phyloP scores from a whole-genome alignment of 2,329 filamentous ascomycete genomes.

The Fusarium luffae region DNA sequence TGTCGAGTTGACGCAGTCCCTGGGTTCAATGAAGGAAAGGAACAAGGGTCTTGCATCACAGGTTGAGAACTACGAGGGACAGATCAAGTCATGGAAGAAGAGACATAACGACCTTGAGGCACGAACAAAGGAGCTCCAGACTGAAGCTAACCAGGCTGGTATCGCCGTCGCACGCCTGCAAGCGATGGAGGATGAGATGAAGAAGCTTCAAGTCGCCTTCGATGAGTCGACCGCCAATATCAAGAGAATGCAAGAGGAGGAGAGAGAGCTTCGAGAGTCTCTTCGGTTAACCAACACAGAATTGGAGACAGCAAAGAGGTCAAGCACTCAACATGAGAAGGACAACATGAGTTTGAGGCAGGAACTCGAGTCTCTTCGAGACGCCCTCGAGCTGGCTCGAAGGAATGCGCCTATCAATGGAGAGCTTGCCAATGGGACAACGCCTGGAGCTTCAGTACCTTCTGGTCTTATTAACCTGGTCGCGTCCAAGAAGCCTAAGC shows the following conservation, averaged over 20 bases:
- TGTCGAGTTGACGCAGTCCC: slow-evolving; percentile 92
- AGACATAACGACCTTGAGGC: slow-evolving; percentile 90
- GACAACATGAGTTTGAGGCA: slow-evolving; percentile 89
- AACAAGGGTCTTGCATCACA: slow-evolving; percentile 91
- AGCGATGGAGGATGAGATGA: slow-evolving; percentile 96
- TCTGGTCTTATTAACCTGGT: slow-evolving; percentile 96
- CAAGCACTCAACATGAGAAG: slow-evolving; percentile 79
- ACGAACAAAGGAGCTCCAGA: slow-evolving; percentile 91
- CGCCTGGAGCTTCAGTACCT: slow-evolving; percentile 61
- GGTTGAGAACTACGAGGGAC: slow-evolving; percentile 94
- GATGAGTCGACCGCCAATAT: slow-evolving; percentile 91
- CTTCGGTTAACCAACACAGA: slow-evolving; percentile 83
- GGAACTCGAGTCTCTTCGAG: slow-evolving; percentile 89
- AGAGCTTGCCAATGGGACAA: slow-evolving; percentile 55
- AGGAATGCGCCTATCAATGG: slow-evolving; percentile 81
- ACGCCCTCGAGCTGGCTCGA: slow-evolving; percentile 90
- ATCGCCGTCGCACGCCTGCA: slow-evolving; percentile 91
- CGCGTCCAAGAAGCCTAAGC: slow-evolving; percentile 95
- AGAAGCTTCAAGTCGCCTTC: slow-evolving; percentile 86
- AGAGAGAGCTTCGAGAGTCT: slow-evolving; percentile 84
- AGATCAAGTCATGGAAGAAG: slow-evolving; percentile 96
- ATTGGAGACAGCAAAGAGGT: slow-evolving; percentile 80
- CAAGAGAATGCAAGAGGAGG: slow-evolving; percentile 94
- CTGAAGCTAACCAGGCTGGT: slow-evolving; percentile 96
- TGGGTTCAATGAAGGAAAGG: slow-evolving; percentile 92